Evolutionary conservation across 2,329 filamentous ascomycete genomes (phyloP).

Genomic region (Ophiostoma triangulosporum): DNA sequence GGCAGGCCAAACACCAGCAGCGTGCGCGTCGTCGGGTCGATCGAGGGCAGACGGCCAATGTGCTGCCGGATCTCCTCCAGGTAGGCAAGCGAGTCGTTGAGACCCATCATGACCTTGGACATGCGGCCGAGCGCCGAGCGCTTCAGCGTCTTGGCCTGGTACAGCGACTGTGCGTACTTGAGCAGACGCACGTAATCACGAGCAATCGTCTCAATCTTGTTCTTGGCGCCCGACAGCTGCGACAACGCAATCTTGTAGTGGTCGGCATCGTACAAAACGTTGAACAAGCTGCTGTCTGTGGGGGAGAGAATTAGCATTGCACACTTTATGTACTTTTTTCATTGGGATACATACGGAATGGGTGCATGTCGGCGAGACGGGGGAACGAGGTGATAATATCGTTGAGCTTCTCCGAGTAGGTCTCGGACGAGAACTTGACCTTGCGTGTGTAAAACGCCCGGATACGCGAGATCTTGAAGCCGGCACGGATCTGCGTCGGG

Average conservation of each 20-base stretch:
- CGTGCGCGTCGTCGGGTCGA: slow-evolving; percentile 93
- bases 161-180: slow-evolving; percentile 83
- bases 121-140: slow-evolving; percentile 90
- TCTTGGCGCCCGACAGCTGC: slow-evolving; percentile 89
- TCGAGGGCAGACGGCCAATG: slow-evolving; percentile 89
- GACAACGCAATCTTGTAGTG: slow-evolving; percentile 95
- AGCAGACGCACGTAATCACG: slow-evolving; percentile 92
- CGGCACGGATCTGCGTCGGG: slow-evolving; percentile 78
- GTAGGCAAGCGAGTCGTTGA: slow-evolving; percentile 91
- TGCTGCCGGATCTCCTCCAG: slow-evolving; percentile 96
- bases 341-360: slow-evolving; percentile 58
- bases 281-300: slow-evolving; percentile 61
- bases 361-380: slow-evolving; percentile 83
- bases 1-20: slow-evolving; percentile 95
- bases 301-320: slow-evolving; percentile 4
- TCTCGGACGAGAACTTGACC: slow-evolving; percentile 92
- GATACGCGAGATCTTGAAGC: slow-evolving; percentile 93
- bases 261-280: slow-evolving; percentile 97
- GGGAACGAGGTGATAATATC: slow-evolving; percentile 89
- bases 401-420: slow-evolving; percentile 73
- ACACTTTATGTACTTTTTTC: too few relatives aligned
- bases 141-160: slow-evolving; percentile 99
- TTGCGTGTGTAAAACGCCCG: slow-evolving; percentile 90
- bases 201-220: slow-evolving; percentile 89
- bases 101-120: slow-evolving; percentile 88